Evolutionary conservation across 2,329 filamentous ascomycete species (phyloP).

Genomic region (Didymella exigua): DNA sequence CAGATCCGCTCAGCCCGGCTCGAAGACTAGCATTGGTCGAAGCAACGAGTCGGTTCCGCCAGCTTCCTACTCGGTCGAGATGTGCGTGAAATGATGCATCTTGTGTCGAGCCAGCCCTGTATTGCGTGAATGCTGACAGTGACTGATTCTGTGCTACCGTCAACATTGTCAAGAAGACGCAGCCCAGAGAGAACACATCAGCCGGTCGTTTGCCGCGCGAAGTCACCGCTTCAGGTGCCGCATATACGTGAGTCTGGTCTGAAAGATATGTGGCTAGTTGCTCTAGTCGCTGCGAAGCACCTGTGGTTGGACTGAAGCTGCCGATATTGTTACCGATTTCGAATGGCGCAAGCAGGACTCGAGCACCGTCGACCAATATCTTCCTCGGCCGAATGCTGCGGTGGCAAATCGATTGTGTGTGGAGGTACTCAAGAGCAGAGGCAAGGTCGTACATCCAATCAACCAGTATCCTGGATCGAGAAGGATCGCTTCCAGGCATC

Average conservation of each 20-base stretch:
- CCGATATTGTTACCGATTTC: conserved; percentile 41
- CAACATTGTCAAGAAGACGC: conserved; percentile 49
- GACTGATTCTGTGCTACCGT: conserved; percentile 47
- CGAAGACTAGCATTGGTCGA: conserved; percentile 39
- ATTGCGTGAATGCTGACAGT: conserved; percentile 41
- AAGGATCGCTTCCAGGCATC: conserved; percentile 36
- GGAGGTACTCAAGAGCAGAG: conserved; percentile 47
- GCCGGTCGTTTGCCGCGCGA: conserved; percentile 46
- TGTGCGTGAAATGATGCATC: conserved; percentile 50
- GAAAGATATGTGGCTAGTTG: conserved; percentile 40
- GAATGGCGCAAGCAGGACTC: conserved; percentile 46
- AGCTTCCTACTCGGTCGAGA: conserved; percentile 44
- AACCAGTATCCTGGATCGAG: conserved; percentile 42
- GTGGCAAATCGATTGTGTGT: conserved; percentile 46
- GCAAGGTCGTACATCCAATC: conserved; percentile 51
- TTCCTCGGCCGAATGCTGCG: conserved; percentile 48
- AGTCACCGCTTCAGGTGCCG: conserved; percentile 46
- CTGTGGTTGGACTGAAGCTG: conserved; percentile 36
- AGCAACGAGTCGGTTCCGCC: conserved; percentile 41
- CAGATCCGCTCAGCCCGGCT: conserved; percentile 36
- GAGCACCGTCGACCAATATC: conserved; percentile 46
- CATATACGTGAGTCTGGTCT: conserved; percentile 47
- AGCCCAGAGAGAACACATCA: conserved; percentile 50
- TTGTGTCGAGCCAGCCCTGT: conserved; percentile 42
- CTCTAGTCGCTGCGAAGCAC: conserved; percentile 37